Base-by-base conservation (phyloP, 768 basidiomycete species). In the Tephrocybe rancida region DNA sequence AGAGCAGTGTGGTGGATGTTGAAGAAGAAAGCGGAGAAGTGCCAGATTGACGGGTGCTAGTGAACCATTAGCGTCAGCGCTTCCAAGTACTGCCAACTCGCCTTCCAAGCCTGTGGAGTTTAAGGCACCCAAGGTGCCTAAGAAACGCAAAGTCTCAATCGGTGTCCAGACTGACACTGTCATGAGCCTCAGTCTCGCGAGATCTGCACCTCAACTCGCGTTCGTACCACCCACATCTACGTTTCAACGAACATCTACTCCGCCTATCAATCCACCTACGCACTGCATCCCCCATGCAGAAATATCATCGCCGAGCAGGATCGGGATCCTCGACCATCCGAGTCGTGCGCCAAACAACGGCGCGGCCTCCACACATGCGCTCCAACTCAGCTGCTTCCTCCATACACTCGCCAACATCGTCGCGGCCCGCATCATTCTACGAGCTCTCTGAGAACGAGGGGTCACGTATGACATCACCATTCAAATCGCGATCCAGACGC, bases 1-100 rank as follows among this genome's bases (percentile, higher is more conserved):
- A 89, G 93, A 8, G 92, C 95, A 1, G 71, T 92, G 7, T 99
- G 95, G 95, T 99, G 97, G 97, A 92, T 96, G 82, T 74, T 98
- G 44, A 88, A 86, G 68, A 83, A 86, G 67, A 95, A 86, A 62
- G 82, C 85, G 18, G 94, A 83, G 75, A 84, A 70, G 58, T 80
- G 77, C 41, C 76, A 75, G 9, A 19, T 66, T 13, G 76, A 77
- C n/a, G 25, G 74, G 72, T 21, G 58, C 54, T 18, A 57, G 57
- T 26, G 57, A 56, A 39, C 53, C 59, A 30, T 46, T 44, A 19
- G 14, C 22, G 14, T 34, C 55, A 29, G 45, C 55, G 1, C 29
- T 53, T 14, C 51, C 56, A 13, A 42, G 18, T 25, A 39, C 50
- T 22, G 43, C 49, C 21, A 48, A 53, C 18, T 48, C 46, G 3